These are phyloP conservation scores for Botryosphaeria dothidea DNA, from an alignment of 2,329 filamentous ascomycete species.

Conservation along the genomic window DNA sequence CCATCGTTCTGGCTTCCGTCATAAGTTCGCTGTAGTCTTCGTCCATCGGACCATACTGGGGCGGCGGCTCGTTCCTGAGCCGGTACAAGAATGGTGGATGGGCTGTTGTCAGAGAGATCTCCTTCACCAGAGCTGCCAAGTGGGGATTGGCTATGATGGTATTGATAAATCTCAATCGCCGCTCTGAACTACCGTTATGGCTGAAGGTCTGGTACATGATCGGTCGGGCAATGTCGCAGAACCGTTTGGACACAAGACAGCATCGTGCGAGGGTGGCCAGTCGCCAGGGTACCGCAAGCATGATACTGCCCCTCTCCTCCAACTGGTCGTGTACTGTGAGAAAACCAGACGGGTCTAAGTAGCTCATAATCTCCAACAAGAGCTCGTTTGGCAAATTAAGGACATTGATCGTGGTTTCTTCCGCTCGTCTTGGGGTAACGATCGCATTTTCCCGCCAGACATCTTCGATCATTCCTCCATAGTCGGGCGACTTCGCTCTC, in stretches of 20 bases:
- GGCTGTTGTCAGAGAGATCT: neutral
- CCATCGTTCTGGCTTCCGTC: neutral
- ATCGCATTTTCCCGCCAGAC: neutral
- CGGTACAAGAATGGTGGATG: neutral
- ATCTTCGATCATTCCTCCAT: neutral
- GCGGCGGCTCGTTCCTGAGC: neutral
- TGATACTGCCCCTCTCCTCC: neutral
- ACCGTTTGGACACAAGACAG: neutral
- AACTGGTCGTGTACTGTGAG: neutral
- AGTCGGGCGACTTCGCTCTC: neutral
- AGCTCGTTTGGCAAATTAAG: neutral
- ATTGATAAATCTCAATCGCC: neutral
- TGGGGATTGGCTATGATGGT: neutral
- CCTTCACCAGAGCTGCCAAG: neutral
- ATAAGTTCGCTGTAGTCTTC: neutral
- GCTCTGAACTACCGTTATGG: neutral
- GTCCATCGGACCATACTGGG: neutral
- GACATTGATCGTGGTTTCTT: neutral
- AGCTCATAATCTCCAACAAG: neutral
- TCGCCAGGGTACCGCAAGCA: neutral
- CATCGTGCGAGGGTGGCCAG: neutral
- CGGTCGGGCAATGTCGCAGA: neutral
- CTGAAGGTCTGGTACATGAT: neutral
- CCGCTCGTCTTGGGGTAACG: neutral
- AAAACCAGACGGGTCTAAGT: neutral